Evolutionary conservation across 352 stramenopile species (phyloP), one percentile per base, ranked within the genome.

Genomic region (Pythium apleroticum): DNA sequence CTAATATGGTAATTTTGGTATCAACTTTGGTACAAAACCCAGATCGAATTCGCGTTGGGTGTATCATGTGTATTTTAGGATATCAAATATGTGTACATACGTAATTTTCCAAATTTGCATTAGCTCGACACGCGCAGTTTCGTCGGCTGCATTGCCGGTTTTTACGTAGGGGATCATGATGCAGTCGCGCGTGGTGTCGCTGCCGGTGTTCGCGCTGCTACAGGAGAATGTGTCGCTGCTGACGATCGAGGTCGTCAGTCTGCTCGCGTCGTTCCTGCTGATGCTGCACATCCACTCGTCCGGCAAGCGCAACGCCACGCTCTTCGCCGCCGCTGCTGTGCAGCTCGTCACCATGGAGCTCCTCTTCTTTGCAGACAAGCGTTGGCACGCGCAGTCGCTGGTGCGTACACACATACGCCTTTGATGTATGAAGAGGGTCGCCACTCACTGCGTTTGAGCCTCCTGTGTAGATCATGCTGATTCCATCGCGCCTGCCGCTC

Each of bases 201-300:
- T 86, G 58, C 78, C 81, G 43, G 73, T 90, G 65, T 73, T 91
- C 50, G 78, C 73, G 59, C 80, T 90, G 56, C 66, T 93, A 55
- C 82, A 89, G 64, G 86, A 95, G 70, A 95, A 95, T 28, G 63
- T 84, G 57, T 90, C 84, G 50, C 78, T 93, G 43, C 67, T 86
- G 39, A 73, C 72, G 25, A 78, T 95, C 35, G 84, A 95, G 65
- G 60, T 77, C 28, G 71, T 76, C 35, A 76, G 70, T 7, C 81
- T 86, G 54, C 81, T 92, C 52, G 72, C 68, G 53, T 67, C 76
- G 14, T 88, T 92, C 68, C 64, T 95, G 56, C 69, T 91, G 53
- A 66, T 90, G 72, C 69, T 93, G 58, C 86, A 95, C 59, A 77
- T 90, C 30, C 74, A 90, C 68, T 90, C 79, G 35, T 93, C 83